phyloP scores from a whole-genome alignment of 164 flowering plant genomes.

The Magnolia sinica region DNA sequence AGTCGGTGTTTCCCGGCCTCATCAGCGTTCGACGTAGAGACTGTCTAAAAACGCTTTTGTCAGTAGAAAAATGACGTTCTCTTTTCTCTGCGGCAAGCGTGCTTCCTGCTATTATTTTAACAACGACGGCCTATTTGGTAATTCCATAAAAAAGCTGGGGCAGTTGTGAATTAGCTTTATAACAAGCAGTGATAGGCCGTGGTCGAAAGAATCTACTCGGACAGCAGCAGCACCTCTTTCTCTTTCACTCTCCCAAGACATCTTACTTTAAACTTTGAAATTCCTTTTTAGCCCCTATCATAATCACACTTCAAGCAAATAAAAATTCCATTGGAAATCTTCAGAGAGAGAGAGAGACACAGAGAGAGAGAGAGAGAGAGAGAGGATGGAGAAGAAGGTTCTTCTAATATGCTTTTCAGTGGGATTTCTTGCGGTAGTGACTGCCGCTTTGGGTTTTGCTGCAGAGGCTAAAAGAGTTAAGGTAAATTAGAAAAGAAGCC shows the following conservation, averaged over 20 bases:
- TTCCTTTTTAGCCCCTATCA: neutral
- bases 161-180: too few species aligned
- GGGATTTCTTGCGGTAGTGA: constrained; percentile 61
- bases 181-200: too few species aligned
- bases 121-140: too few species aligned
- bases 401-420: constrained; percentile 46
- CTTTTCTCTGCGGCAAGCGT: too few species aligned
- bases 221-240: too few species aligned
- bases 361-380: constrained; percentile 13
- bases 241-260: neutral
- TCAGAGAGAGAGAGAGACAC: neutral
- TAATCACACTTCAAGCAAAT: neutral
- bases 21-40: too few species aligned
- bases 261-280: neutral
- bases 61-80: too few species aligned
- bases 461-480: constrained; percentile 80
- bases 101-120: too few species aligned
- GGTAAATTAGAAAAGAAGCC: constrained; percentile 29
- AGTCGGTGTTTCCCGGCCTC: too few species aligned
- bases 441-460: constrained; percentile 73
- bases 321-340: neutral
- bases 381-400: constrained; percentile 56
- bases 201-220: too few species aligned
- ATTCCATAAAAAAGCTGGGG: too few species aligned
- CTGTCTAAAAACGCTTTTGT: too few species aligned